Conservation (phyloP, 768 basidiomycete species). For the Xerocomellus dryophilus region DNA sequence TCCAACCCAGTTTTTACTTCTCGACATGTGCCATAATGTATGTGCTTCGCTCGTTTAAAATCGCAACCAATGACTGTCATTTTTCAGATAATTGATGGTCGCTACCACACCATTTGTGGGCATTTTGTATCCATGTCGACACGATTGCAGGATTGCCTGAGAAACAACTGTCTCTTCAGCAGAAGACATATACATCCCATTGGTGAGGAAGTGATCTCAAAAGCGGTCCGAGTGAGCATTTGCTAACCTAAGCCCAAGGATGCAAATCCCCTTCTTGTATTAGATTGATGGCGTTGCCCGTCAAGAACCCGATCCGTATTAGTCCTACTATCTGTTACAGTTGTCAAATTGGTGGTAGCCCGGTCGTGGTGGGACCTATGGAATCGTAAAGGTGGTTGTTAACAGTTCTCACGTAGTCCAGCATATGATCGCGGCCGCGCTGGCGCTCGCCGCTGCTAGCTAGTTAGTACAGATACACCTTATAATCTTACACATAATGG, state of each 20-base stretch:
- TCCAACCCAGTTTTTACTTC: constrained; percentile 16
- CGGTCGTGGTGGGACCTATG: constrained; percentile 17
- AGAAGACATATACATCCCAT: constrained; percentile 54
- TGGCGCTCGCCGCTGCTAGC: constrained; percentile 17
- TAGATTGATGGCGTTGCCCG: constrained; percentile 65
- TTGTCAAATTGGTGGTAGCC: constrained; percentile 26
- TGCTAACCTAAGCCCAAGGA: constrained; percentile 33
- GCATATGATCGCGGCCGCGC: constrained; percentile 20
- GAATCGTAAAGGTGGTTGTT: constrained; percentile 11
- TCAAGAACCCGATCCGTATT: constrained; percentile 69
- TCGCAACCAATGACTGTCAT: not conserved
- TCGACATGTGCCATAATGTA: constrained; percentile 72
- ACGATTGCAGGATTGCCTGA: constrained; percentile 61
- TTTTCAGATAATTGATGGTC: constrained; percentile 69
- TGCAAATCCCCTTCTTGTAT: constrained; percentile 57
- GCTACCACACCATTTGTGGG: constrained; percentile 64
- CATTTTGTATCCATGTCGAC: constrained; percentile 76
- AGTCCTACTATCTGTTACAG: constrained; percentile 47
- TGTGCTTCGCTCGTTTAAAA: constrained; percentile 24
- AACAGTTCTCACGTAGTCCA: not conserved
- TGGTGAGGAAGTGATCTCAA: constrained; percentile 36
- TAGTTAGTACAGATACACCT: constrained; percentile 16
- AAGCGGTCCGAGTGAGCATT: not conserved
- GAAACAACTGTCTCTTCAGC: constrained; percentile 68
- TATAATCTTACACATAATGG: constrained; percentile 26